Evolutionary conservation across 179 eudicot species (phyloP).

Genomic region (Spergularia azorica): DNA sequence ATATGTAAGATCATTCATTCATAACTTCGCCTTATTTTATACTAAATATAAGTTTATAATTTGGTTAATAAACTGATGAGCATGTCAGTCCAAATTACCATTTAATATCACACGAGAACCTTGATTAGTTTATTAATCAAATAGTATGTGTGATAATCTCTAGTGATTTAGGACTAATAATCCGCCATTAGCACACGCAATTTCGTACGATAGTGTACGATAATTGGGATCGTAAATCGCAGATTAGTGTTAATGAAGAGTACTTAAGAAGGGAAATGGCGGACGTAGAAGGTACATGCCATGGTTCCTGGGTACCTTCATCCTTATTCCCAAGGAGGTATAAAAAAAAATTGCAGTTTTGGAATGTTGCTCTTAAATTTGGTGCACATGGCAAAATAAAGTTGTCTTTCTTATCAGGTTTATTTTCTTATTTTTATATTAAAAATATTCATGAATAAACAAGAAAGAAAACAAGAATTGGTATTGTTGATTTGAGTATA

Average conservation of each 20-base stretch:
- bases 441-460: not conserved
- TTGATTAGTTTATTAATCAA: constrained; percentile 13
- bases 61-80: not conserved
- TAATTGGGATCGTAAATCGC: constrained; percentile 29
- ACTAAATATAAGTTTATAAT: no score
- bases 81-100: constrained; percentile 15
- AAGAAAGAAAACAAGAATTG: no score
- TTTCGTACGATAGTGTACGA: constrained; percentile 27
- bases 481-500: no score
- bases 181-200: constrained; percentile 25
- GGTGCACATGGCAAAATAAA: constrained; percentile 64
- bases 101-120: constrained; percentile 33
- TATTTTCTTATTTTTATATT: not conserved
- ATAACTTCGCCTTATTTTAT: no score
- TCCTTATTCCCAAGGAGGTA: constrained; percentile 36
- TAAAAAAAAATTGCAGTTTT: constrained; percentile 42
- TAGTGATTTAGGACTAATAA: not conserved
- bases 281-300: constrained; percentile 29
- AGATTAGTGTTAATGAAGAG: constrained; percentile 10
- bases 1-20: not conserved
- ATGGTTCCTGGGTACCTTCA: constrained; percentile 31
- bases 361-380: constrained; percentile 79
- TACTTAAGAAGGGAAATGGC: not conserved
- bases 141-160: not conserved
- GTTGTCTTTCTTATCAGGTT: constrained; percentile 35